These are phyloP conservation scores for Ogataea methanolica DNA, from an alignment of 805 yeast genomes.

Conservation along the genomic window DNA sequence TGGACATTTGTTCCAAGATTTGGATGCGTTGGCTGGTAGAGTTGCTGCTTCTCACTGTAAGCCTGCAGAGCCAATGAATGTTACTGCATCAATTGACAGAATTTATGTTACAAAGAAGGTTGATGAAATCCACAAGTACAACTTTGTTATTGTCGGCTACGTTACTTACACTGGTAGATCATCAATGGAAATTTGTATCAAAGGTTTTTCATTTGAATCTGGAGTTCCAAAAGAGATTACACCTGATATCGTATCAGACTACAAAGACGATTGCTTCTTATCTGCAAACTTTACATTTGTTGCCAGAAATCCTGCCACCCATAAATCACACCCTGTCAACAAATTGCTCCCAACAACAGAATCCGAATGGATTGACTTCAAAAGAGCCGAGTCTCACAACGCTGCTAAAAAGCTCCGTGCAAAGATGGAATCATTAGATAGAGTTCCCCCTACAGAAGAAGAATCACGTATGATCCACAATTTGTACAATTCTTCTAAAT, in stretches of 20 bases:
- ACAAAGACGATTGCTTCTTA: conserved; percentile 60
- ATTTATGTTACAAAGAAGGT: conserved; percentile 81
- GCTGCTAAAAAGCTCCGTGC: conserved; percentile 81
- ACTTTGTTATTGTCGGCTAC: conserved; percentile 81
- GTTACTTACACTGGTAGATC: conserved; percentile 94
- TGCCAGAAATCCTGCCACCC: conserved; percentile 92
- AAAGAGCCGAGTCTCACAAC: conserved; percentile 85
- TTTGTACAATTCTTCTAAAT: conserved; percentile 58
- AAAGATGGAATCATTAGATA: conserved; percentile 50
- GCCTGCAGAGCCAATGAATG: conserved; percentile 96
- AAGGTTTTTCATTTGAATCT: conserved; percentile 72
- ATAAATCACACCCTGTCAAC: conserved; percentile 82
- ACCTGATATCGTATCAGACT: conserved; percentile 51
- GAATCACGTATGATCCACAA: conserved; percentile 75
- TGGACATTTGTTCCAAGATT: conserved; percentile 91
- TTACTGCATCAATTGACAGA: conserved; percentile 91
- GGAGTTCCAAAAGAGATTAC: conserved; percentile 45
- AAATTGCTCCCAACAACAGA: conserved; percentile 70
- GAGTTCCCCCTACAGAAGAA: conserved; percentile 70
- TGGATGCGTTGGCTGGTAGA: conserved; percentile 91
- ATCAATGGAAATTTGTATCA: conserved; percentile 91
- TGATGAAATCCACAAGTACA: conserved; percentile 69
- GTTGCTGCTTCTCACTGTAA: conserved; percentile 88
- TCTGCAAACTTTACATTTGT: conserved; percentile 94
- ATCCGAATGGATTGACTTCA: conserved; percentile 75